Conservation (phyloP, 139 green algal genomes). For the Raphidocelis subcapitata region DNA sequence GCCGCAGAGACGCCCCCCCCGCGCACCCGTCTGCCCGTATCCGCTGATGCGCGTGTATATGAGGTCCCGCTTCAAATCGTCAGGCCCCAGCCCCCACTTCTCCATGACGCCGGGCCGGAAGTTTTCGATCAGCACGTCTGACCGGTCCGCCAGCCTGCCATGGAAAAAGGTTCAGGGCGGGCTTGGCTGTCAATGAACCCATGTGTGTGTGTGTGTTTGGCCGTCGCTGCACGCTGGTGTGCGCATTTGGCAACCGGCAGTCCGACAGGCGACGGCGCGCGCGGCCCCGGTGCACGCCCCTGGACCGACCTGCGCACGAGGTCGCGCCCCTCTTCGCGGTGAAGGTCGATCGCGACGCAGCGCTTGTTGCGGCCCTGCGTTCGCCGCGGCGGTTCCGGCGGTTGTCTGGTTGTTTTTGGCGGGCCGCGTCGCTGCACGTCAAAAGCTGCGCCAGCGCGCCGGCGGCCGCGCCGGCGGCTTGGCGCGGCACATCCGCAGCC, state of each 20-base stretch:
- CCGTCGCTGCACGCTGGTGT: neutral
- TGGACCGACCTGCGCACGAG: slow-evolving; percentile 30
- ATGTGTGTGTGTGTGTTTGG: neutral
- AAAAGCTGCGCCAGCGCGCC: neutral
- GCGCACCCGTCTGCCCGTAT: too few relatives aligned
- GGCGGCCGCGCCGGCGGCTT: neutral
- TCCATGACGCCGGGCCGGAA: slow-evolving; percentile 82
- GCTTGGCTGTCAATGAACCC: neutral
- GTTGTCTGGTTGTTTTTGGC: neutral
- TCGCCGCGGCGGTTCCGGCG: neutral
- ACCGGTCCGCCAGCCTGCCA: slow-evolving; percentile 3
- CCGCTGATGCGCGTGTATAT: slow-evolving; percentile 67
- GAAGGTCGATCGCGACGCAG: slow-evolving; percentile 74
- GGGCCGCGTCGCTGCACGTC: neutral
- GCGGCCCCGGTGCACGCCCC: too few relatives aligned
- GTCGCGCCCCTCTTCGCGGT: slow-evolving; percentile 50
- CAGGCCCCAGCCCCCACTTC: slow-evolving; percentile 65
- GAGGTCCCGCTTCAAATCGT: slow-evolving; percentile 57
- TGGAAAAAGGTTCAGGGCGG: neutral
- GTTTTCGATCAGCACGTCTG: slow-evolving; percentile 78
- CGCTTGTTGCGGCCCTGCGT: slow-evolving; percentile 54
- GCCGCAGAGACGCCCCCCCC: too few relatives aligned
- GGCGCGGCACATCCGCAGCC: neutral
- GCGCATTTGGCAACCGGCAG: too few relatives aligned
- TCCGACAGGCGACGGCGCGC: too few relatives aligned